Conservation (phyloP, 106 monocot genomes). For the Phalaenopsis aphrodite region DNA sequence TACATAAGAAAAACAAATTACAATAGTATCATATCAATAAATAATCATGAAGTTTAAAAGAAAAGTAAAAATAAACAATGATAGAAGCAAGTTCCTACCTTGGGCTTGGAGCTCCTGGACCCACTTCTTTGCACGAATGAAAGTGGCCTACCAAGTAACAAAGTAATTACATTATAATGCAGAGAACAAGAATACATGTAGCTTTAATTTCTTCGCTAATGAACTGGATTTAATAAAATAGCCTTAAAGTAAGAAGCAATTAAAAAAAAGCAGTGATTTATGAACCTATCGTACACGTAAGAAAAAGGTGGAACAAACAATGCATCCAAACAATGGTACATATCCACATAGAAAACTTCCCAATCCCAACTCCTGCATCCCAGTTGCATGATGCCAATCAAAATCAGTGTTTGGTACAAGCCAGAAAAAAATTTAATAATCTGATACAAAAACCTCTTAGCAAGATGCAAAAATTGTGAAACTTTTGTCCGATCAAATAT, state of each 20-base stretch:
- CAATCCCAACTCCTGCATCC: not conserved
- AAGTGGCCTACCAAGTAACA: conserved; percentile 53
- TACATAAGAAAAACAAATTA: not conserved
- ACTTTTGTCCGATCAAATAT: not conserved
- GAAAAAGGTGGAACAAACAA: not conserved
- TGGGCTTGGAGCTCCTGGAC: conserved; percentile 90
- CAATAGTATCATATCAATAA: not conserved
- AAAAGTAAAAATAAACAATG: not conserved
- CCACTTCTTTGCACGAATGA: conserved; percentile 91
- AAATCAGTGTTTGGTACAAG: not conserved
- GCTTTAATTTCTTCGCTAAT: not conserved
- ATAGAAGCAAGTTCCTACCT: conserved; percentile 28
- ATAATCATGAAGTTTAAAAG: not conserved
- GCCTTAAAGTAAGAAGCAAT: not conserved
- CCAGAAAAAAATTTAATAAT: not conserved
- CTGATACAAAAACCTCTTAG: not conserved
- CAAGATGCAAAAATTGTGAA: not conserved
- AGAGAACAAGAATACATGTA: not conserved
- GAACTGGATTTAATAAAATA: not conserved
- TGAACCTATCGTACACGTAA: not conserved
- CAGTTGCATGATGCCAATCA: not conserved
- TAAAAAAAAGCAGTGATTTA: not conserved
- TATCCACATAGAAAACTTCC: too few relatives aligned
- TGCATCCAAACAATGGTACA: too few relatives aligned
- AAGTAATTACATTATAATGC: not conserved